Percentiles rank a stretch among this genome's conserved stretches.
Conservation (phyloP, 371 early-diverging fungal species). For the Paraphysoderma sedebokerense region DNA sequence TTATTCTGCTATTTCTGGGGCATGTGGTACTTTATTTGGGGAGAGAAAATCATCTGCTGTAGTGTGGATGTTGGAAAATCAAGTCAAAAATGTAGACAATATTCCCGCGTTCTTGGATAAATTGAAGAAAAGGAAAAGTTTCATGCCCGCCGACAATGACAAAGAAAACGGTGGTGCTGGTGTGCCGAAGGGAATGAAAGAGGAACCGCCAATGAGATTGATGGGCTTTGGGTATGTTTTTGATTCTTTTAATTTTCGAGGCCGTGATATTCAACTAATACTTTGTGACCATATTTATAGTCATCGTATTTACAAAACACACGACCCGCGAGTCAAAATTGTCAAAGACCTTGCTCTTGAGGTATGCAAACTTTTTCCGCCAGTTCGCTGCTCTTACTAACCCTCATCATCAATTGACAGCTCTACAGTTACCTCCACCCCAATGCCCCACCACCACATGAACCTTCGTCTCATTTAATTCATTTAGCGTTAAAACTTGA, state of each 20-base stretch:
- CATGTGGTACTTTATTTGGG: constrained; percentile 14
- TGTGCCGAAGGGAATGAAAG: neutral
- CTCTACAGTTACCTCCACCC: neutral
- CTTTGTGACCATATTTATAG: too few species aligned
- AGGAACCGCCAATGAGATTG: neutral
- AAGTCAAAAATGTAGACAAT: constrained; percentile 16
- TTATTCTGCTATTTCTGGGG: constrained; percentile 19
- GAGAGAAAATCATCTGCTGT: constrained; percentile 8
- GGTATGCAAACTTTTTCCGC: too few species aligned
- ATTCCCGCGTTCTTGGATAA: constrained; percentile 13
- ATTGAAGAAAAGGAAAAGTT: constrained; percentile 19
- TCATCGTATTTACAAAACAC: constrained; percentile 19
- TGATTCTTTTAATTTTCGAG: too few species aligned
- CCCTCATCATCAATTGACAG: too few species aligned
- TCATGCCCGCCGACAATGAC: neutral
- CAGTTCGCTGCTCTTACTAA: too few species aligned
- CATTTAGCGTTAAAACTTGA: constrained; percentile 21
- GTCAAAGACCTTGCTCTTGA: constrained; percentile 14
- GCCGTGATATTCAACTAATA: too few species aligned
- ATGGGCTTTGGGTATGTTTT: constrained; percentile 11
- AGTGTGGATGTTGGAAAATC: constrained; percentile 18
- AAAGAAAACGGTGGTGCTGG: neutral
- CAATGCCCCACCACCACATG: neutral
- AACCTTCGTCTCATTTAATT: constrained; percentile 8
- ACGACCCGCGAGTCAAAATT: constrained; percentile 18